These are phyloP conservation scores for Cupressus sempervirens DNA, from an alignment of 75 land plant species.

Conservation along the genomic window DNA sequence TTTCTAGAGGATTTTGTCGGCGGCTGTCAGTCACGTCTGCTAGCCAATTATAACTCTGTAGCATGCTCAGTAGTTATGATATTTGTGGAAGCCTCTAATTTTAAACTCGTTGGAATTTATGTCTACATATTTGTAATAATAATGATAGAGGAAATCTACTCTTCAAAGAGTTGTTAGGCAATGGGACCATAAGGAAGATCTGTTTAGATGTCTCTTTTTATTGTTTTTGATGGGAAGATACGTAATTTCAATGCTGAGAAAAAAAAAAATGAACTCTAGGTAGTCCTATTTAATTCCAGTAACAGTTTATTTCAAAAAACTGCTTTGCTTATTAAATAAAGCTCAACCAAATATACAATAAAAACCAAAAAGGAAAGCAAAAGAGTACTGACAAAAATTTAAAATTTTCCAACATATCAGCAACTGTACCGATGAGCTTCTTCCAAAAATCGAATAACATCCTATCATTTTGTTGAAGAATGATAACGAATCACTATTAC, in stretches of 20 bases:
- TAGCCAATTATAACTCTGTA: background rate
- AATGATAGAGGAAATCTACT: background rate
- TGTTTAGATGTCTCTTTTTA: background rate
- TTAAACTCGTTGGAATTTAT: background rate
- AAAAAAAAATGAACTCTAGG: no score
- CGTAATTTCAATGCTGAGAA: background rate
- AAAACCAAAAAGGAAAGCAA: background rate
- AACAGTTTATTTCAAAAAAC: background rate
- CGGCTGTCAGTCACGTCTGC: no score
- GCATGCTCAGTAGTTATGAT: background rate
- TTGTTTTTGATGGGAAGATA: background rate
- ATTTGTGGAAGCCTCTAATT: background rate
- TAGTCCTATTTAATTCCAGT: background rate
- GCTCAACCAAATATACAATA: background rate
- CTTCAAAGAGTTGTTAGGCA: background rate
- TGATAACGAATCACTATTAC: conserved; percentile 3
- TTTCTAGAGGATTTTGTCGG: no score
- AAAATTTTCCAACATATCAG: background rate
- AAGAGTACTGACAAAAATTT: background rate
- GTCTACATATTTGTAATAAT: background rate
- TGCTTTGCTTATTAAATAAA: background rate
- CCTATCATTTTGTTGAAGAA: background rate
- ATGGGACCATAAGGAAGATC: background rate
- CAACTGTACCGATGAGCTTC: background rate
- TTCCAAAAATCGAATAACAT: background rate